Percentiles rank a stretch among this genome's conserved stretches.
Evolutionary conservation across 306 rosid genomes (phyloP).

Genomic region (Vigna reflexopilosa): DNA sequence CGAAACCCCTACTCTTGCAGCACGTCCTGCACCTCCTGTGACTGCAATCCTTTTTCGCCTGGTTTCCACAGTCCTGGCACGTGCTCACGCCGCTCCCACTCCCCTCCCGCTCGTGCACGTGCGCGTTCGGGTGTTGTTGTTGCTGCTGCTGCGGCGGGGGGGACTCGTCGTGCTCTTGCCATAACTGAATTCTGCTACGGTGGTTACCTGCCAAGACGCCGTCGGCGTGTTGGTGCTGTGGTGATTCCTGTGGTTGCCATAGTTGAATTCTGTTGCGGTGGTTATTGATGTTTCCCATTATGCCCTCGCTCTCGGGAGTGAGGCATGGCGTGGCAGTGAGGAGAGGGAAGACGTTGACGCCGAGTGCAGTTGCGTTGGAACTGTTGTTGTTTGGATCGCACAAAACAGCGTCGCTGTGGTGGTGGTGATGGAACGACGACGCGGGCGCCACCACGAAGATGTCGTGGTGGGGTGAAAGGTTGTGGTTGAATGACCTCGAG

Average conservation of each 20-base stretch:
- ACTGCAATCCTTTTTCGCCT: conserved; percentile 90
- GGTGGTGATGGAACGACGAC: conserved; percentile 56
- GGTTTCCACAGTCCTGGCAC: conserved; percentile 96
- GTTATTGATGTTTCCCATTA: conserved; percentile 8
- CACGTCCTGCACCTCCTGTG: conserved; percentile 90
- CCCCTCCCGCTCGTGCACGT: conserved; percentile 23
- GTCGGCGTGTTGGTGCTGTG: conserved; percentile 29
- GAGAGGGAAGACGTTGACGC: conserved; percentile 86
- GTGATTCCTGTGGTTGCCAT: conserved; percentile 66
- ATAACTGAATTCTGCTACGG: conserved; percentile 25
- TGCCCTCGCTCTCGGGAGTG: conserved; percentile 43
- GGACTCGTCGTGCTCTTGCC: conserved; percentile 4
- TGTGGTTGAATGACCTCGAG: conserved; percentile 56
- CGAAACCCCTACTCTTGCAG: conserved; percentile 89
- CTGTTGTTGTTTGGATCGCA: conserved; percentile 18
- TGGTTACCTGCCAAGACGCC: conserved; percentile 42
- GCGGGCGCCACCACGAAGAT: conserved; percentile 77
- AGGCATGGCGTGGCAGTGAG: conserved; percentile 65
- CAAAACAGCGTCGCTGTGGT: conserved; percentile 36
- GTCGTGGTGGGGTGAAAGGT: conserved; percentile 51
- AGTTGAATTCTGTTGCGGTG: conserved; percentile 67
- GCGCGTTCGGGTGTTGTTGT: not conserved
- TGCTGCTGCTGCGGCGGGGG: conserved; percentile 14
- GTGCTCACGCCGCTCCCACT: conserved; percentile 51
- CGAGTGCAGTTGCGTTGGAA: conserved; percentile 68